Conservation (phyloP, 2,329 filamentous ascomycete genomes). For the Epichloe elymi region DNA sequence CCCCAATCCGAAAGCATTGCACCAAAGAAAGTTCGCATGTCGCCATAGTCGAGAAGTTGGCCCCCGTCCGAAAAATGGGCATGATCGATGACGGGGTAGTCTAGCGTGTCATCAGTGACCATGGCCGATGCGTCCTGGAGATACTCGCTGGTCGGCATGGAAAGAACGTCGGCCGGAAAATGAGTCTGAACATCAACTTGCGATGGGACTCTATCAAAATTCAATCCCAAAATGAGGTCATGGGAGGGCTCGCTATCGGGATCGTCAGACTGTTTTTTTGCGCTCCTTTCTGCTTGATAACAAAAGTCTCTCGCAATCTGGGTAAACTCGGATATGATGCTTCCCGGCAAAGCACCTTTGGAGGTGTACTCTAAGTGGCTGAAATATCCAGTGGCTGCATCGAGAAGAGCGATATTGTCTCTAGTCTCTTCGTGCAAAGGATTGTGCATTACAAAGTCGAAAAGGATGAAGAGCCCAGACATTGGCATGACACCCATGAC, state of each 20-base stretch:
- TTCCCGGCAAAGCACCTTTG: slow-evolving; percentile 7
- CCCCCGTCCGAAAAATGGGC: background rate
- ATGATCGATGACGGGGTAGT: background rate
- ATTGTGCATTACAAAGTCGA: slow-evolving; percentile 13
- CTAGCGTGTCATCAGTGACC: background rate
- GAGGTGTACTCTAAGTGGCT: slow-evolving; percentile 7
- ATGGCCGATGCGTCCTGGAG: background rate
- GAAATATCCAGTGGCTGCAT: slow-evolving; percentile 9
- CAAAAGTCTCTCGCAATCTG: slow-evolving; percentile 2
- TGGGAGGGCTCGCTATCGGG: background rate
- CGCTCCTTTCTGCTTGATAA: background rate
- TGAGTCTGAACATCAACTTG: background rate
- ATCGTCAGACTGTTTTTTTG: background rate
- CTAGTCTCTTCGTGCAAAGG: slow-evolving; percentile 9
- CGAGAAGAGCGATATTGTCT: slow-evolving; percentile 8
- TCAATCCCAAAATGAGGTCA: background rate
- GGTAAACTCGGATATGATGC: slow-evolving; percentile 3
- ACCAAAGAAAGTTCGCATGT: slow-evolving; percentile 2
- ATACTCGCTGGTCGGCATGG: background rate
- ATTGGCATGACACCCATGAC: slow-evolving; percentile 9
- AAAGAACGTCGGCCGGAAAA: background rate
- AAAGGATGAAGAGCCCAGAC: slow-evolving; percentile 11
- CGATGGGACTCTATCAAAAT: background rate
- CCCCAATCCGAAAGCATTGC: slow-evolving; percentile 1
- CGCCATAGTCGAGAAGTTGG: slow-evolving; percentile 1